Evolutionary conservation across 495 filamentous ascomycete genomes (phyloP).

Genomic region (Polyplosphaeria fusca): DNA sequence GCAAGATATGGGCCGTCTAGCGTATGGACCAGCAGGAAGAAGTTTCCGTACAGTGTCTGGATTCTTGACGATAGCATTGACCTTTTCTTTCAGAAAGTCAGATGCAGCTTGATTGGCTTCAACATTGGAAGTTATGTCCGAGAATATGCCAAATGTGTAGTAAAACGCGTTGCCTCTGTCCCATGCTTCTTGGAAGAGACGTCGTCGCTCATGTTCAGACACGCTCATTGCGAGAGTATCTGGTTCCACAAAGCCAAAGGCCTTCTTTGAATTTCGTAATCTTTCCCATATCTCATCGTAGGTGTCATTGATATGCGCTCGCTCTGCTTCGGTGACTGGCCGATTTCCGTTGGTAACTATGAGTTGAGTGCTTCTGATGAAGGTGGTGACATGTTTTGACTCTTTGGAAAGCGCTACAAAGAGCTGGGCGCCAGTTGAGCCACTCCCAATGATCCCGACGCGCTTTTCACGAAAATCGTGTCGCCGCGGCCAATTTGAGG

Average conservation of each 20-base stretch:
- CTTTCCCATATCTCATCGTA: neutral
- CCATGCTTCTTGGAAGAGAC: constrained; percentile 36
- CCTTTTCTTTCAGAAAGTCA: constrained; percentile 35
- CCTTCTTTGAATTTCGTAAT: neutral
- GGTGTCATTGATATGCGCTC: neutral
- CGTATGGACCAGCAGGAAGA: constrained; percentile 34
- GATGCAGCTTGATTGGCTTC: constrained; percentile 35
- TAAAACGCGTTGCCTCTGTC: constrained; percentile 35
- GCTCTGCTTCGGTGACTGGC: neutral
- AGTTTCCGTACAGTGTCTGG: constrained; percentile 32
- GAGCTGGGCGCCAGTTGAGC: constrained; percentile 7
- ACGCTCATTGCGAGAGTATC: neutral
- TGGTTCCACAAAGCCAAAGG: neutral
- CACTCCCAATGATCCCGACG: constrained; percentile 11
- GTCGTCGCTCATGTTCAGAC: constrained; percentile 14
- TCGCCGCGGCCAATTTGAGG: constrained; percentile 1
- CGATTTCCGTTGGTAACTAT: neutral
- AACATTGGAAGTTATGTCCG: constrained; percentile 33
- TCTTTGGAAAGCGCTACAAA: neutral
- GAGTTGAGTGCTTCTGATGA: neutral
- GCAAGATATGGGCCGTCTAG: neutral
- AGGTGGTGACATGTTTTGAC: neutral
- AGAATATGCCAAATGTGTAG: constrained; percentile 36
- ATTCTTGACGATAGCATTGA: constrained; percentile 29
- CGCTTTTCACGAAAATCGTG: constrained; percentile 2